phyloP scores from a whole-genome alignment of 257 asterid species.

The Solanum piurae region DNA sequence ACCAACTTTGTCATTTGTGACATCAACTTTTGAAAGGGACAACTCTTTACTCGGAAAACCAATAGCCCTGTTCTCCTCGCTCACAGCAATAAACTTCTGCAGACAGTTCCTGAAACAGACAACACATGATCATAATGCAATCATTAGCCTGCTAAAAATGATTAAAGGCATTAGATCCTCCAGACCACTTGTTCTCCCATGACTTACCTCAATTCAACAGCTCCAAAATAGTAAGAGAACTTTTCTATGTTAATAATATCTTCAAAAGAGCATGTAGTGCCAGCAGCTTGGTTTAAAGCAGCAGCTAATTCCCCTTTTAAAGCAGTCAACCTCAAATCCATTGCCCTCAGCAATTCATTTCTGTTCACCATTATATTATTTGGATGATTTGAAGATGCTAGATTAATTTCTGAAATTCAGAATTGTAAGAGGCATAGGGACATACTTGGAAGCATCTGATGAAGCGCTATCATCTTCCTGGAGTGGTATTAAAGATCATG shows the following conservation, averaged over 20 bases:
- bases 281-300: slow-evolving; percentile 59
- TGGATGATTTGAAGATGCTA: not conserved
- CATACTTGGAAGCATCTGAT: slow-evolving; percentile 82
- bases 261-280: slow-evolving; percentile 39
- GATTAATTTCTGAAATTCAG: not conserved
- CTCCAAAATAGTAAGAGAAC: slow-evolving; percentile 68
- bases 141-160: not conserved
- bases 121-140: not conserved
- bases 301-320: slow-evolving; percentile 48
- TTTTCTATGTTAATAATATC: slow-evolving; percentile 48
- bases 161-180: not conserved
- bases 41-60: slow-evolving; percentile 15
- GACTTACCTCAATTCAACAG: slow-evolving; percentile 58
- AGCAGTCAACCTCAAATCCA: slow-evolving; percentile 68
- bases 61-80: slow-evolving; percentile 13
- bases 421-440: slow-evolving; percentile 5
- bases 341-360: slow-evolving; percentile 80
- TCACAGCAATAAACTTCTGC: slow-evolving; percentile 37
- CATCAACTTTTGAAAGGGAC: not conserved
- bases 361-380: slow-evolving; percentile 31
- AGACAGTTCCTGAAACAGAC: slow-evolving; percentile 54
- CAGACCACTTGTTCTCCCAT: not conserved
- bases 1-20: slow-evolving; percentile 11
- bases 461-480: slow-evolving; percentile 44
- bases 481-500: slow-evolving; percentile 17